A percentile compares a stretch with the other conserved stretches of the same genome.
phyloP scores from a whole-genome alignment of 2,329 filamentous ascomycete species.

The Aspergillus pseudoviridinutans region DNA sequence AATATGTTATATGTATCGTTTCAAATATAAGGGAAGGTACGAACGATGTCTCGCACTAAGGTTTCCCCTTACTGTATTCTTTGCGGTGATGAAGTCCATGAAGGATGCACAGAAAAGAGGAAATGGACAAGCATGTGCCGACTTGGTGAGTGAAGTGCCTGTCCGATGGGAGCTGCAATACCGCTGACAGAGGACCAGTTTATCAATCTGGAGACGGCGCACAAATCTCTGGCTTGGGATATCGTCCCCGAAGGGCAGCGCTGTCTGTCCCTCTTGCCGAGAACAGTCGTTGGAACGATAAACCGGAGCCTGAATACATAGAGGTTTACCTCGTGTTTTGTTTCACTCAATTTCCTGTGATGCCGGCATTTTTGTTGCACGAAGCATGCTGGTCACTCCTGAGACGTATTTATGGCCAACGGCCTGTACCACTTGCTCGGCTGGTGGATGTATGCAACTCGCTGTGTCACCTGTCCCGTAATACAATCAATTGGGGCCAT shows the following conservation, averaged over 20 bases:
- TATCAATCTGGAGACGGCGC: neutral
- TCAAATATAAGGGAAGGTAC: neutral
- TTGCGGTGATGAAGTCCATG: neutral
- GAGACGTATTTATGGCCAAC: neutral
- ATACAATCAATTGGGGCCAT: neutral
- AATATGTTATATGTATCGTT: neutral
- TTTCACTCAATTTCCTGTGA: neutral
- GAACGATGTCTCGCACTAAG: neutral
- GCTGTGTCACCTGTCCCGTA: neutral
- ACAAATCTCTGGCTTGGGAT: neutral
- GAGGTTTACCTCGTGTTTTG: rapidly evolving
- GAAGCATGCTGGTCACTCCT: neutral
- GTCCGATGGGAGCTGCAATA: neutral
- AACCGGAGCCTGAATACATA: neutral
- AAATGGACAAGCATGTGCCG: neutral
- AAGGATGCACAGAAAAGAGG: neutral
- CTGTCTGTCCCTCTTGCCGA: neutral
- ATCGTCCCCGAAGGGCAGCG: neutral
- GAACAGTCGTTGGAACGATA: neutral
- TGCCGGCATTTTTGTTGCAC: neutral
- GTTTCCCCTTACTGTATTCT: neutral
- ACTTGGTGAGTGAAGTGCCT: neutral
- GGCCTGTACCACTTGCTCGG: neutral
- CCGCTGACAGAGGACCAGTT: neutral
- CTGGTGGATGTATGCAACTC: neutral